Base-by-base conservation (phyloP, 164 flowering plant genomes). In the Chimonanthus praecox region DNA sequence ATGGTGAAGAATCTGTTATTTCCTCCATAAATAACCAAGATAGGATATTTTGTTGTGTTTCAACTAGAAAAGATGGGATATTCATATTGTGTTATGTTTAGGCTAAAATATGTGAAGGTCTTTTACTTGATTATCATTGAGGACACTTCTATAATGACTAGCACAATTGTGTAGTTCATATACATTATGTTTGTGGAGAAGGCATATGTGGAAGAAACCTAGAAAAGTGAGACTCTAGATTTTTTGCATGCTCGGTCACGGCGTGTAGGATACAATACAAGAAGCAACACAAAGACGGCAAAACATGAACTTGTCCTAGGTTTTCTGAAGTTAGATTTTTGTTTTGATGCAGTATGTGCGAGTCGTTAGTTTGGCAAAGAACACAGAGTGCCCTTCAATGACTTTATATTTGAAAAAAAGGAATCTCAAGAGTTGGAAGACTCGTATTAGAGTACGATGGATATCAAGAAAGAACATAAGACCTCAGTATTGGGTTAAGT, bases 1-100 rank as follows among this genome's bases (percentile, higher is more conserved):
- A 76, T 66, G 77, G 72, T 46, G 76, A 79, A 79, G 46, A 76
- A 70, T 58, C 11, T 73, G 1, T 18, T 79, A 10, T 80, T 78
- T 44, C 60, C 76, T 58, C 21, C 74, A 47, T 74, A 73, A 70
- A 13, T 76, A 6, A 76, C 79, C 5, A 60, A 3, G 64, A 13
- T 20, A 61, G 43, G 64, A 3, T 5, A 33, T n/a, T 43, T 5
- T 33, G 72, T 49, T 1, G 60, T 70, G 9, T 70, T 54, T 20
- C 47, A 43, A 15, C 72, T 13, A 6, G 60, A 70, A 4, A 33
- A 33, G 33, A 33, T 33, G 33, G 33, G 33, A 33, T 33, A 33
- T 33, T 33, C 33, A 33, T 33, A 33, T 33, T 33, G 9, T 33
- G 72, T 49, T 1, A 21, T 70, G 21, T 70, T 54, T 20, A 47